A percentile compares a stretch with the other conserved stretches of the same genome.
Conservation (phyloP, 768 basidiomycete species). For the Wakefieldia striispora region DNA sequence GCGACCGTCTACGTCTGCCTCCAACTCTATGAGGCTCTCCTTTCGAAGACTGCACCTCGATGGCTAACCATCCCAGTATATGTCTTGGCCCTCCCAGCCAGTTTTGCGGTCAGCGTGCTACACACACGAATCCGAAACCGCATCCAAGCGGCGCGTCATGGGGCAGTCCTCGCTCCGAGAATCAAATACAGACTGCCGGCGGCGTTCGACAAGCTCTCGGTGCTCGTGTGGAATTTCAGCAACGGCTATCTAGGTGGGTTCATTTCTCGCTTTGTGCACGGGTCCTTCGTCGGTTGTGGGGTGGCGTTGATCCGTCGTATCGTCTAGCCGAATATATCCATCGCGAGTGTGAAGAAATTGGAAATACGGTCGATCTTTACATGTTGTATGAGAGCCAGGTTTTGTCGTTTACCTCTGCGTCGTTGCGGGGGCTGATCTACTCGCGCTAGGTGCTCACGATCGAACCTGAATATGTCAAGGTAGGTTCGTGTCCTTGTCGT, state of each 20-base stretch:
- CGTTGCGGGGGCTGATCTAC: not conserved
- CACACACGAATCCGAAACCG: conserved; percentile 46
- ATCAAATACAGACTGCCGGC: conserved; percentile 40
- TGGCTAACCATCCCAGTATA: conserved; percentile 18
- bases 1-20: conserved; percentile 13
- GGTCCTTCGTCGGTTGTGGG: too few species aligned
- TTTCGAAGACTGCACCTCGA: not conserved
- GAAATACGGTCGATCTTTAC: conserved; percentile 23
- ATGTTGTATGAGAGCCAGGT: conserved; percentile 26
- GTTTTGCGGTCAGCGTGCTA: conserved; percentile 21
- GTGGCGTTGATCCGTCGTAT: not conserved
- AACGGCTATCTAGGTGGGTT: conserved; percentile 49
- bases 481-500: not conserved
- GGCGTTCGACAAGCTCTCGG: conserved; percentile 45
- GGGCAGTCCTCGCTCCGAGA: conserved; percentile 45
- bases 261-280: too few species aligned
- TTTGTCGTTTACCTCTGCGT: not conserved
- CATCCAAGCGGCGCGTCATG: conserved; percentile 41
- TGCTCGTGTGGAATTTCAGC: conserved; percentile 37
- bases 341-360: conserved; percentile 14
- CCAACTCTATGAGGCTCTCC: conserved; percentile 7
- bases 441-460: conserved; percentile 33
- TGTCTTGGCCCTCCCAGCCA: conserved; percentile 24
- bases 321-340: conserved; percentile 12
- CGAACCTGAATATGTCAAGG: conserved; percentile 43